A percentile compares a stretch with the other conserved stretches of the same genome.
These are phyloP conservation scores for Fusarium torreyae DNA, from an alignment of 2,329 filamentous ascomycete genomes.

Conservation along the genomic window DNA sequence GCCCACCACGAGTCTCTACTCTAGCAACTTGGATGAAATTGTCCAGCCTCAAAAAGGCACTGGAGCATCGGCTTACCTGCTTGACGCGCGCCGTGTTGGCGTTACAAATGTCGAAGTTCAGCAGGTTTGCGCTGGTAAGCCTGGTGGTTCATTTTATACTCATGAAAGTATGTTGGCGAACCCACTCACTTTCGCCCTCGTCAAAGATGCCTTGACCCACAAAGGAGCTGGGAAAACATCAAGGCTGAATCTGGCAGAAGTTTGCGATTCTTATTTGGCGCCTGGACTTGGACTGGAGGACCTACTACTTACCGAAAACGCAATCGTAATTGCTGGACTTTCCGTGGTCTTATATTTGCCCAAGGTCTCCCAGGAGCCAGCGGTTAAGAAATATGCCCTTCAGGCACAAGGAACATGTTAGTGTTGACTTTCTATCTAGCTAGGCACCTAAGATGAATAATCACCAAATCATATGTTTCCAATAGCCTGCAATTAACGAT, in stretches of 20 bases:
- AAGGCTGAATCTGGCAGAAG: background rate
- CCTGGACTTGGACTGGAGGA: conserved; percentile 12
- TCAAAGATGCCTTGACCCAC: conserved; percentile 10
- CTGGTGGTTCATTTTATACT: conserved; percentile 14
- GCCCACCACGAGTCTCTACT: conserved; percentile 20
- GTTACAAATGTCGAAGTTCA: conserved; percentile 17
- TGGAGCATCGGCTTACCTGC: conserved; percentile 9
- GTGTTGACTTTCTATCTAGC: too few species aligned
- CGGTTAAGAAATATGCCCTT: conserved; percentile 1
- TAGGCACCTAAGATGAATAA: too few species aligned
- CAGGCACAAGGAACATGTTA: background rate
- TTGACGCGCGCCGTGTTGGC: background rate
- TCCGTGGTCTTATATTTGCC: background rate
- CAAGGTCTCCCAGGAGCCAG: conserved; percentile 10
- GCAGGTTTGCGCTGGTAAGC: conserved; percentile 1
- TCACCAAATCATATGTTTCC: too few species aligned
- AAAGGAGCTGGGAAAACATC: background rate
- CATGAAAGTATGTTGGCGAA: conserved; percentile 23
- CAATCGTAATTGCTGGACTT: background rate
- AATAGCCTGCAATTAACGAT: too few species aligned
- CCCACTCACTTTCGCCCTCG: conserved; percentile 10
- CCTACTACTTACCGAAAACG: background rate
- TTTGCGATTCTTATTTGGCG: background rate
- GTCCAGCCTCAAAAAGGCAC: conserved; percentile 17
- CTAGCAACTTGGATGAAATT: conserved; percentile 13